These are phyloP conservation scores for Papiliotrema nemorosa DNA, from an alignment of 1,284 basidiomycete genomes.

Conservation along the genomic window DNA sequence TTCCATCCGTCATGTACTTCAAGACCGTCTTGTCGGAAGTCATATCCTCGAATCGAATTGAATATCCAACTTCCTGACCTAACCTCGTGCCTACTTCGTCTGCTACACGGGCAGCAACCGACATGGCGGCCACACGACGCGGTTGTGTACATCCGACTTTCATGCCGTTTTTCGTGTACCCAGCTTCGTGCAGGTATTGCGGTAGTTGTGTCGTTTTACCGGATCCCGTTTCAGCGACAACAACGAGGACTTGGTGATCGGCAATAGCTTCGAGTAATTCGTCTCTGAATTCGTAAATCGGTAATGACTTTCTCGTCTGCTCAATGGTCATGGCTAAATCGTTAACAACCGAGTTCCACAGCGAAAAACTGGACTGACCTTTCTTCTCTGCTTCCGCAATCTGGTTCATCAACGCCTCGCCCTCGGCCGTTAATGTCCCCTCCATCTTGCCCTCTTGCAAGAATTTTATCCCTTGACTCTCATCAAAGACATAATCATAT, in stretches of 20 bases:
- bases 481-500: constrained; percentile 98
- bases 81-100: constrained; percentile 97
- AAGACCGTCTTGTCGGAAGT: constrained; percentile 96
- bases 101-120: constrained; percentile 95
- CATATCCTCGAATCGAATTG: constrained; percentile 98
- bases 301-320: constrained; percentile 83
- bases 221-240: constrained; percentile 90
- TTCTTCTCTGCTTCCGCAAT: constrained; percentile 88
- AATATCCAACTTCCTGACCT: constrained; percentile 96
- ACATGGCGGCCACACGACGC: constrained; percentile 98
- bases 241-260: constrained; percentile 86
- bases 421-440: constrained; percentile 78
- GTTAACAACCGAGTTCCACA: constrained; percentile 1
- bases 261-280: constrained; percentile 83
- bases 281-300: constrained; percentile 82
- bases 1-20: constrained; percentile 98
- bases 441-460: constrained; percentile 77
- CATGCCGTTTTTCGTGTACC: constrained; percentile 80
- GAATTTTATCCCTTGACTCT: constrained; percentile 93
- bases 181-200: constrained; percentile 96
- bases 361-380: constrained; percentile 58
- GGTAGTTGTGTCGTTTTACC: constrained; percentile 98
- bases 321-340: constrained; percentile 76
- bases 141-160: constrained; percentile 98
- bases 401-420: constrained; percentile 77